Evolutionary conservation across 2,329 filamentous ascomycete species (phyloP).

Genomic region (Ascochyta fabae): DNA sequence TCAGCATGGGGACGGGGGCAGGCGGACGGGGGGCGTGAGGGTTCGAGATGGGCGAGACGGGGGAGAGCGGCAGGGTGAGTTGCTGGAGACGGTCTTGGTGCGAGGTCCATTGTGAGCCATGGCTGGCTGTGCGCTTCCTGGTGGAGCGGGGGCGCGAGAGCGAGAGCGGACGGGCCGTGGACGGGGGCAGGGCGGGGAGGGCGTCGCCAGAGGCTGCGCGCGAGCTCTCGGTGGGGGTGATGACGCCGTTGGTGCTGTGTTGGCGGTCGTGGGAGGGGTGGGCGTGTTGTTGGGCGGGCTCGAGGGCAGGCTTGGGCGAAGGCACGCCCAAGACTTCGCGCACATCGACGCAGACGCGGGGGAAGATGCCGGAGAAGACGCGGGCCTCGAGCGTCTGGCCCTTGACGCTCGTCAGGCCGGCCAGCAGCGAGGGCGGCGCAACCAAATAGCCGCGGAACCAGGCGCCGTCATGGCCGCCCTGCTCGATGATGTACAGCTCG

Average conservation of each 20-base stretch:
- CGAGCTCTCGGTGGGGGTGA: conserved; percentile 49
- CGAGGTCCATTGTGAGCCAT: conserved; percentile 48
- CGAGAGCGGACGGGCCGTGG: conserved; percentile 31
- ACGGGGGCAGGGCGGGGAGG: conserved; percentile 32
- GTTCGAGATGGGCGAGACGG: conserved; percentile 57
- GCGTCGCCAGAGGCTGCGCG: conserved; percentile 39
- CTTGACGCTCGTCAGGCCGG: conserved; percentile 87
- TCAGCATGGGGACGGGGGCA: conserved; percentile 94
- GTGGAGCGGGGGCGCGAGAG: conserved; percentile 35
- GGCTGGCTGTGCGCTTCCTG: conserved; percentile 45
- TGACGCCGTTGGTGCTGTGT: conserved; percentile 44
- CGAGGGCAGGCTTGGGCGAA: conserved; percentile 28
- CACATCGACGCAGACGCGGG: conserved; percentile 91
- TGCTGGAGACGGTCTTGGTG: conserved; percentile 49
- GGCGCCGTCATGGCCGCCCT: conserved; percentile 80
- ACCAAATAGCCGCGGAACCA: conserved; percentile 97
- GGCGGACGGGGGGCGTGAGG: conserved; percentile 76
- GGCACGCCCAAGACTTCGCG: conserved; percentile 81
- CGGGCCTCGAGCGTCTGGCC: conserved; percentile 93
- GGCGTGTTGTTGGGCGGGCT: not conserved
- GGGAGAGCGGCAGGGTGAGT: conserved; percentile 48
- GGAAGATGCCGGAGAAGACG: conserved; percentile 98
- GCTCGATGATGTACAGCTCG: conserved; percentile 98
- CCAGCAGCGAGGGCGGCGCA: conserved; percentile 88
- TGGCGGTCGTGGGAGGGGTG: conserved; percentile 6